Base-by-base conservation (phyloP, 805 yeast species). In the Lachancea dasiensis region DNA sequence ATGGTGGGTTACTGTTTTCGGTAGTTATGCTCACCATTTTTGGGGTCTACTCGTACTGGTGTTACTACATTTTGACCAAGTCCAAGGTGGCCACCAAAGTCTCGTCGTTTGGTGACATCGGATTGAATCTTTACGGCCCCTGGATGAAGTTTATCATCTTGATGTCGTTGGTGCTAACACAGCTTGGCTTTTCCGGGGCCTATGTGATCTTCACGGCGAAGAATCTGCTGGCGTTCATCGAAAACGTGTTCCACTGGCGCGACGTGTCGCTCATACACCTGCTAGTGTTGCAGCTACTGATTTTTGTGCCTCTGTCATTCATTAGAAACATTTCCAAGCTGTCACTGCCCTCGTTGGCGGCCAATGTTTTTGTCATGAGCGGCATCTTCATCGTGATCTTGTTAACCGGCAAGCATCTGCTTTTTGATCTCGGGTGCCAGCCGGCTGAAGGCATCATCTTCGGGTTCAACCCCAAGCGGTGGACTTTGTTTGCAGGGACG, bases 71-170 rank as follows among this genome's bases (percentile, higher is more conserved):
- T 17, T 62, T 84, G 36, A 74, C 80, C 5, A 64, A 64, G 38
- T 60, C 86, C 13, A 83, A 83, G 47, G 65, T 62, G 14, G 68
- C 72, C 3, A 72, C 83, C 0, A 69, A 69, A 6, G 86, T 82
- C 1, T 68, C 84, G 0, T 77, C 89, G n/a, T 84, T 84, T 61
- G 86, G 85, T 48, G 92, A 83, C 41, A 79, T 83, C 35, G 94
- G 92, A 3, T 49, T 58, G 18, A 69, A 62, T 31, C 60, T 81
- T 18, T 83, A 77, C 56, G 92, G 92, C 2, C 57, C 58, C 2
- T 73, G 79, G 72, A 66, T 84, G 67, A 85, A 78, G 54, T 62
- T 69, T 31, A 55, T 81, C 34, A 84, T 84, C 39, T 59, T 83
- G 29, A 51, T 68, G 10, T 80, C 90, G 1, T 71, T 84, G 38